Evolutionary conservation across 208 protist species (phyloP).

Genomic region (Phytomonas francai): DNA sequence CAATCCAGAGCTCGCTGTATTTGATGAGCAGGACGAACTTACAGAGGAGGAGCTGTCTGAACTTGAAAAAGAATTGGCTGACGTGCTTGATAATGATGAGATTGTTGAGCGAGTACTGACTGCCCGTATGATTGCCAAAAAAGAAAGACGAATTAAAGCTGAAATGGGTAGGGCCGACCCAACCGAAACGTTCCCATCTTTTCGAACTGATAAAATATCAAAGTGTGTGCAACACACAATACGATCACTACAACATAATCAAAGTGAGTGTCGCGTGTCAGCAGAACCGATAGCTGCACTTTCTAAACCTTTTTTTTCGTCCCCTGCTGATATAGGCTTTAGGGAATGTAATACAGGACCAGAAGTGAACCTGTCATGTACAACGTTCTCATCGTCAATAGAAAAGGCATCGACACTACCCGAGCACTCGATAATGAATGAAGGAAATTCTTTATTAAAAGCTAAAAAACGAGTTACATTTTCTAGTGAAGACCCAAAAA

Average conservation of each 20-base stretch:
- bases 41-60: conserved; percentile 76
- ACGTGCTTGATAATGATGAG: conserved; percentile 60
- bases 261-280: background rate
- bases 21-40: conserved; percentile 72
- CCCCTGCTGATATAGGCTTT: background rate
- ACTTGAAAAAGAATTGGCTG: conserved; percentile 62
- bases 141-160: conserved; percentile 51
- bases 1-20: conserved; percentile 33
- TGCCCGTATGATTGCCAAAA: conserved; percentile 76
- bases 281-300: background rate
- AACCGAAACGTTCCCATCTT: background rate
- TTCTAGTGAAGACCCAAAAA: background rate
- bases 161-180: conserved; percentile 17
- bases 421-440: background rate
- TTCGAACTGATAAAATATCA: background rate
- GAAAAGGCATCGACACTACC: background rate
- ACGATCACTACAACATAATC: background rate
- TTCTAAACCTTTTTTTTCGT: background rate
- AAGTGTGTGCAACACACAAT: background rate
- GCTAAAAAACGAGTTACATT: background rate
- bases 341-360: background rate
- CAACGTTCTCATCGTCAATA: background rate
- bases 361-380: background rate
- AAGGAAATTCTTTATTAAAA: background rate
- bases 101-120: conserved; percentile 72